Base-by-base conservation (phyloP, 345 rosid species). In the Litchi chinensis region DNA sequence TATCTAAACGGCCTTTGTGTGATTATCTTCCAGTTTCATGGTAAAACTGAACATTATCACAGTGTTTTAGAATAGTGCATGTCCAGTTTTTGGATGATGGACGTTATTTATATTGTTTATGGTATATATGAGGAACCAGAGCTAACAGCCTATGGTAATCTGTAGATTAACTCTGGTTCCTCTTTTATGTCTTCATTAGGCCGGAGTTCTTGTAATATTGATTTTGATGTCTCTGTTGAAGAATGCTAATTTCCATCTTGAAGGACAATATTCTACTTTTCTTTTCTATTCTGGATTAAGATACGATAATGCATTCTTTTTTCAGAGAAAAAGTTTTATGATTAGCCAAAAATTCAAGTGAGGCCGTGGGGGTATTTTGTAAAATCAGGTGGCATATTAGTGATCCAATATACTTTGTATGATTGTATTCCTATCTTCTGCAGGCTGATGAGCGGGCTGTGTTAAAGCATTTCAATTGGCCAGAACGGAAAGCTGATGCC, bases 371-470 rank as follows among this genome's bases (percentile, higher is more conserved):
- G 21, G 60, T 54, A 54, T 21, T 15, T 54, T 54, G 18, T 54
- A 54, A 46, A 46, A 19, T 16, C 60, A 16, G 8, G 18, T 19
- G 21, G 40, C 12, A 19, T 24, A 59, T 48, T 54, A 70, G 67
- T 43, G 32, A 28, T 65, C 59, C 73, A 60, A 15, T 13, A 64
- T 43, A 15, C 50, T 77, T 39, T 43, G 13, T 12, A 5, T 54
- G 18, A 54, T 54, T 52, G 37, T 44, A 46, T 75, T 65, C 44
- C 63, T 68, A 26, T 69, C 60, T 70, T 67, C 21, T 40, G 77
- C 85, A 93, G 98, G 95, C 93, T 37, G 98, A 95, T 82, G 98
- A 95, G 76, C 86, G 90, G 78, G 97, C 97, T 64, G 98, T 95
- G 73, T 79, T 93, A 76, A 95, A 95, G 91, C 95, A 95, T 83